Conservation (phyloP, 768 basidiomycete genomes). For the Obba rivulosa region DNA sequence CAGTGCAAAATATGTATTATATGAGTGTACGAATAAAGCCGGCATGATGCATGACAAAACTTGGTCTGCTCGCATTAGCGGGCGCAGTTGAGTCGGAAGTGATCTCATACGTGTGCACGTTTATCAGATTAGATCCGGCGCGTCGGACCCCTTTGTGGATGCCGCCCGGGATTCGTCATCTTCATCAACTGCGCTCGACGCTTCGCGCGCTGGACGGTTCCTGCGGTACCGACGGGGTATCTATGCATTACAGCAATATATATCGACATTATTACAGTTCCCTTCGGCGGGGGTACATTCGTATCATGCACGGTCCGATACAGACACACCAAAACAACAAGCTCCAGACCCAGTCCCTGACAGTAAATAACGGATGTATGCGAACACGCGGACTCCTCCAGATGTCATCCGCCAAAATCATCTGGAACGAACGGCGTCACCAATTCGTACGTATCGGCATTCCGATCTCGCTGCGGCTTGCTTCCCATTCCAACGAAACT, state of each 20-base stretch:
- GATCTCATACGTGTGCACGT: too few species aligned
- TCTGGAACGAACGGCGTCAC: conserved; percentile 80
- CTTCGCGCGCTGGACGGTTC: too few species aligned
- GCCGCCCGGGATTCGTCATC: background rate
- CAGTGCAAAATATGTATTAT: conserved; percentile 3
- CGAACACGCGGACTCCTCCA: background rate
- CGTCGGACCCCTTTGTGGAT: background rate
- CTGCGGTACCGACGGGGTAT: too few species aligned
- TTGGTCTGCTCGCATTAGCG: too few species aligned
- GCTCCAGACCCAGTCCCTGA: too few species aligned
- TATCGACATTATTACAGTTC: too few species aligned
- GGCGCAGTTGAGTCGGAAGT: too few species aligned
- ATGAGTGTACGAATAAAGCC: background rate
- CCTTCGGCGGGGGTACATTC: too few species aligned
- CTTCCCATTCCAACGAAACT: conserved; percentile 51
- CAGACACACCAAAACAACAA: background rate
- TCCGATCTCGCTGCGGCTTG: conserved; percentile 47
- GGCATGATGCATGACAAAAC: background rate
- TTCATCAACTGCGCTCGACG: too few species aligned
- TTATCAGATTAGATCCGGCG: conserved; percentile 8
- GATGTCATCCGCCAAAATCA: conserved; percentile 52
- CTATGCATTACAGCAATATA: too few species aligned
- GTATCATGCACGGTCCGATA: background rate
- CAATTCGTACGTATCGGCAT: conserved; percentile 76
- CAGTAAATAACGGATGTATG: too few species aligned